Evolutionary conservation across 2,329 filamentous ascomycete genomes (phyloP).

Genomic region (Fusarium chaquense): DNA sequence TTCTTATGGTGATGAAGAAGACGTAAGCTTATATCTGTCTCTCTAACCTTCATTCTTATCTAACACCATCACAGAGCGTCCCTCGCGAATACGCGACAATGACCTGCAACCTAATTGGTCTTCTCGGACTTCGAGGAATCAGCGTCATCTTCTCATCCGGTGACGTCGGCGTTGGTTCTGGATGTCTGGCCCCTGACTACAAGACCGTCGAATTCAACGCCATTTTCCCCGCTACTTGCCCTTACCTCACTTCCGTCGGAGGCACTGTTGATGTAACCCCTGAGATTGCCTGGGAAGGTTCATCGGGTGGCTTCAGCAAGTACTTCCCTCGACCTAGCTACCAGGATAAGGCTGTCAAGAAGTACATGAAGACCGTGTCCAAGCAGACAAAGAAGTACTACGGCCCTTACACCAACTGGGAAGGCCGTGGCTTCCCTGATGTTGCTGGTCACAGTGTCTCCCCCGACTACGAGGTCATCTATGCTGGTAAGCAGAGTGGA

Average conservation of each 20-base stretch:
- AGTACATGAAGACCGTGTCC: slow-evolving; percentile 54
- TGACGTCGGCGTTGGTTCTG: slow-evolving; percentile 40
- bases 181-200: slow-evolving; percentile 27
- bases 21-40: neutral
- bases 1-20: slow-evolving; percentile 28
- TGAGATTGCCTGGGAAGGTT: slow-evolving; percentile 58
- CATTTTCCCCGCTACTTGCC: slow-evolving; percentile 57
- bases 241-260: slow-evolving; percentile 64
- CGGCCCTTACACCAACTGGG: slow-evolving; percentile 49
- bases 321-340: slow-evolving; percentile 62
- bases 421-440: slow-evolving; percentile 60
- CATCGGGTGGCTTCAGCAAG: slow-evolving; percentile 63
- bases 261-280: slow-evolving; percentile 63
- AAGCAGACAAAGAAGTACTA: slow-evolving; percentile 53
- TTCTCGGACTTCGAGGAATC: slow-evolving; percentile 26
- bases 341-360: slow-evolving; percentile 56
- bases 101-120: slow-evolving; percentile 29
- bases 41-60: rapidly evolving
- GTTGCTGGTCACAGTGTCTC: slow-evolving; percentile 60
- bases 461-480: slow-evolving; percentile 61
- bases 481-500: slow-evolving; percentile 42
- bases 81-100: slow-evolving; percentile 25
- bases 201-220: slow-evolving; percentile 50
- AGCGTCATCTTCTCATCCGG: slow-evolving; percentile 58
- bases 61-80: slow-evolving; percentile 5